Evolutionary conservation across 768 basidiomycete genomes (phyloP).

Genomic region (Gelatoporia subvermispora): DNA sequence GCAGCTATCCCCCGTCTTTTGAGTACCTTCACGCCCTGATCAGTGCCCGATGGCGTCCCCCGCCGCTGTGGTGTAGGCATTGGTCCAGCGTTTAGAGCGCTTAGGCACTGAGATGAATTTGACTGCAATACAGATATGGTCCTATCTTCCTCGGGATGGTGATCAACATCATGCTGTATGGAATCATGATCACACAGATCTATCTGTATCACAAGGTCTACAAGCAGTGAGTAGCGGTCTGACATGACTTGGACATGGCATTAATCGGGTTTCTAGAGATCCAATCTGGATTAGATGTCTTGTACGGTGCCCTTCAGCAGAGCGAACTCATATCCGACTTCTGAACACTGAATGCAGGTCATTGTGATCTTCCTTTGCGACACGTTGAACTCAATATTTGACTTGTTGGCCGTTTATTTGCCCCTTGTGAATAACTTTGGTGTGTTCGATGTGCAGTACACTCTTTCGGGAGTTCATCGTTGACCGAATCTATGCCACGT

Average conservation of each 20-base stretch:
- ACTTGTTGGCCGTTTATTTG: conserved; percentile 40
- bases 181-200: conserved; percentile 45
- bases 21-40: no score
- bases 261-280: conserved; percentile 35
- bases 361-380: conserved; percentile 40
- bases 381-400: conserved; percentile 42
- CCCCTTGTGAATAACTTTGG: conserved; percentile 45
- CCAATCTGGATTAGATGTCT: conserved; percentile 40
- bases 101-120: no score
- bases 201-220: conserved; percentile 42
- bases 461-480: neutral
- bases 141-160: conserved; percentile 44
- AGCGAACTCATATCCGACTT: neutral
- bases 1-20: no score
- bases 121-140: conserved; percentile 33
- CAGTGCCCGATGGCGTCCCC: no score
- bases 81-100: no score
- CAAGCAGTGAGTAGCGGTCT: conserved; percentile 29
- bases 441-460: conserved; percentile 12
- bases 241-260: no score
- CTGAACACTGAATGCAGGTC: conserved; percentile 25
- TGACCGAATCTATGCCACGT: no score
- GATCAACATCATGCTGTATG: conserved; percentile 43
- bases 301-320: conserved; percentile 23
- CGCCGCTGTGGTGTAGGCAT: no score